phyloP scores from a whole-genome alignment of 2,329 filamentous ascomycete genomes.

The Akanthomyces muscarius region DNA sequence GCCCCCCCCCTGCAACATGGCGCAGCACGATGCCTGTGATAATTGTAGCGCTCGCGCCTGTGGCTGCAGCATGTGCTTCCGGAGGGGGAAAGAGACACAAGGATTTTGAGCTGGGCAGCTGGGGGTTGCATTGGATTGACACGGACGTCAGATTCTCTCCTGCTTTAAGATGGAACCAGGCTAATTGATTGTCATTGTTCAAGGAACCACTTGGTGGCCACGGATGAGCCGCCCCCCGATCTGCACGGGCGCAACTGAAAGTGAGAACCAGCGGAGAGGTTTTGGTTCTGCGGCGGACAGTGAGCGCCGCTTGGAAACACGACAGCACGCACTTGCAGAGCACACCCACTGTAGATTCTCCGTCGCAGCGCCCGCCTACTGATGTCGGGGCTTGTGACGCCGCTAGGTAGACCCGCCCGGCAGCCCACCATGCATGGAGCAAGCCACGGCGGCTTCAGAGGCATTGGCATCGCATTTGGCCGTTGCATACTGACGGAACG shows the following conservation, averaged over 20 bases:
- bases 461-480: neutral
- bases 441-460: neutral
- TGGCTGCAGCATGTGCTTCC: no score
- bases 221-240: neutral
- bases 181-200: neutral
- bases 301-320: no score
- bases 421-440: neutral
- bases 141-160: neutral
- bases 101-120: no score
- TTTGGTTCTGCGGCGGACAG: neutral
- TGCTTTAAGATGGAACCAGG: neutral
- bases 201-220: neutral
- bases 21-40: no score
- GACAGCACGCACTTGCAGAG: no score
- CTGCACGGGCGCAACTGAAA: neutral
- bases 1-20: no score
- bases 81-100: no score
- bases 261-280: neutral
- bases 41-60: no score
- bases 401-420: neutral
- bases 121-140: no score
- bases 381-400: neutral
- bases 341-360: neutral
- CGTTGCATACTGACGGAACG: no score
- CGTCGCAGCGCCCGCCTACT: neutral